Percentiles rank a stretch among this genome's conserved stretches.
phyloP scores from a whole-genome alignment of 352 stramenopile species.

The Globisporangium spinosum region DNA sequence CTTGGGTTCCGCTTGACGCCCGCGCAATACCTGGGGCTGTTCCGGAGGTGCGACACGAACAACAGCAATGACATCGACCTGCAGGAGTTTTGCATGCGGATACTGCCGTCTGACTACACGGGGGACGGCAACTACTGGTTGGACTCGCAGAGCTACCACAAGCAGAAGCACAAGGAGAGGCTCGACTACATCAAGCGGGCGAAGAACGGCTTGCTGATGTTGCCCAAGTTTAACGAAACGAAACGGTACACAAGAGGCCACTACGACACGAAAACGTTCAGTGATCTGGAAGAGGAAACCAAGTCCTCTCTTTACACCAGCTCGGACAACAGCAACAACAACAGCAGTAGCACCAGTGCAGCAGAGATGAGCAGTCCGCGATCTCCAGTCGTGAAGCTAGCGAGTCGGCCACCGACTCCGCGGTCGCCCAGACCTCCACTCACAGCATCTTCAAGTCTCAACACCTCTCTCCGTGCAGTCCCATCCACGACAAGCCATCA shows the following conservation, averaged over 20 bases:
- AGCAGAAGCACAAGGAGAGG: constrained; percentile 38
- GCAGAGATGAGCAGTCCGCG: neutral
- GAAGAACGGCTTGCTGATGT: constrained; percentile 57
- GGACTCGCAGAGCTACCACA: constrained; percentile 55
- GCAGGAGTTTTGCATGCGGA: constrained; percentile 77
- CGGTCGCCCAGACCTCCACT: constrained; percentile 16
- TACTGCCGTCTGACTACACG: constrained; percentile 78
- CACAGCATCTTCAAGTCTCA: neutral
- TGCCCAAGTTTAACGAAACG: constrained; percentile 58
- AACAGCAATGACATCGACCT: constrained; percentile 77
- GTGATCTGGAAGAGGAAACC: constrained; percentile 31
- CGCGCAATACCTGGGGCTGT: constrained; percentile 59
- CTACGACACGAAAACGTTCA: constrained; percentile 37
- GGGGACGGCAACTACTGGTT: constrained; percentile 76
- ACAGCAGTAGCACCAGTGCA: neutral
- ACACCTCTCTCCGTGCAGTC: neutral
- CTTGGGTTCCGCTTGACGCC: constrained; percentile 69
- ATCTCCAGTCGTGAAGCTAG: neutral
- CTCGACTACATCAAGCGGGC: constrained; percentile 62
- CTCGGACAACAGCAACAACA: constrained; percentile 3
- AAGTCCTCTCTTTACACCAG: constrained; percentile 4
- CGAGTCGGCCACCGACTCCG: constrained; percentile 22
- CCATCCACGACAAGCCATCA: neutral
- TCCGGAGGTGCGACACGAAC: constrained; percentile 72
- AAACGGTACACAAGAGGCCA: constrained; percentile 50